These are phyloP conservation scores for Trichophyton equinum DNA, from an alignment of 2,329 filamentous ascomycete genomes.

Conservation along the genomic window DNA sequence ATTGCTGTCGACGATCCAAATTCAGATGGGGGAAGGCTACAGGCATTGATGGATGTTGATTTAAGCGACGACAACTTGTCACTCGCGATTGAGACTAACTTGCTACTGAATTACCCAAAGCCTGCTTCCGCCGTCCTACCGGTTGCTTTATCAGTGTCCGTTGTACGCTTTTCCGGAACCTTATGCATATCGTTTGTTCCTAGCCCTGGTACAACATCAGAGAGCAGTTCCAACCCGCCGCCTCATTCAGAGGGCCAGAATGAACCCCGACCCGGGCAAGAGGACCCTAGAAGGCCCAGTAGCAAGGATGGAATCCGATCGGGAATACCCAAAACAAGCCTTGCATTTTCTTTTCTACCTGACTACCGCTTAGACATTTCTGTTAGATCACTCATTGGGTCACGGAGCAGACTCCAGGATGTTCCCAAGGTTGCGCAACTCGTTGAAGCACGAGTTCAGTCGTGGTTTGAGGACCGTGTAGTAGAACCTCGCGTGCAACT, in stretches of 20 bases:
- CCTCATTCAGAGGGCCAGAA: conserved; percentile 14
- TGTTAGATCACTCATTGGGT: conserved; percentile 52
- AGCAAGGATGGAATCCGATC: conserved; percentile 18
- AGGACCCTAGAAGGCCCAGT: not conserved
- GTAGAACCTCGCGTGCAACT: conserved; percentile 55
- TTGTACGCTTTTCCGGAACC: conserved; percentile 89
- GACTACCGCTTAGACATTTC: conserved; percentile 55
- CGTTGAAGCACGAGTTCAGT: conserved; percentile 51
- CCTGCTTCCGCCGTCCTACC: conserved; percentile 78
- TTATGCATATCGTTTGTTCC: conserved; percentile 89
- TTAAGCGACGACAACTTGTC: conserved; percentile 85
- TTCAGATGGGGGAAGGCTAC: conserved; percentile 60
- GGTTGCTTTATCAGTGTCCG: conserved; percentile 79
- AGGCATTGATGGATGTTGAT: conserved; percentile 95
- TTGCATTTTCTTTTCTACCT: conserved; percentile 74
- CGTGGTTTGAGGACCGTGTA: conserved; percentile 55
- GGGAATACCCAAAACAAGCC: conserved; percentile 62
- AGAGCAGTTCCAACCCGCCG: conserved; percentile 18
- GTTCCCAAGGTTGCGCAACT: conserved; percentile 55
- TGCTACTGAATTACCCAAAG: conserved; percentile 89
- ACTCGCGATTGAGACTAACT: conserved; percentile 81
- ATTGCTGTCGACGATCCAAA: conserved; percentile 58
- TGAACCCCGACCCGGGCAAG: not conserved
- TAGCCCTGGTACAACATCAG: conserved; percentile 28
- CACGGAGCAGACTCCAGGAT: conserved; percentile 50